Percentiles rank a stretch among this genome's conserved stretches.
Evolutionary conservation across 2,329 filamentous ascomycete genomes (phyloP).

Genomic region (Penicillium nordicum): DNA sequence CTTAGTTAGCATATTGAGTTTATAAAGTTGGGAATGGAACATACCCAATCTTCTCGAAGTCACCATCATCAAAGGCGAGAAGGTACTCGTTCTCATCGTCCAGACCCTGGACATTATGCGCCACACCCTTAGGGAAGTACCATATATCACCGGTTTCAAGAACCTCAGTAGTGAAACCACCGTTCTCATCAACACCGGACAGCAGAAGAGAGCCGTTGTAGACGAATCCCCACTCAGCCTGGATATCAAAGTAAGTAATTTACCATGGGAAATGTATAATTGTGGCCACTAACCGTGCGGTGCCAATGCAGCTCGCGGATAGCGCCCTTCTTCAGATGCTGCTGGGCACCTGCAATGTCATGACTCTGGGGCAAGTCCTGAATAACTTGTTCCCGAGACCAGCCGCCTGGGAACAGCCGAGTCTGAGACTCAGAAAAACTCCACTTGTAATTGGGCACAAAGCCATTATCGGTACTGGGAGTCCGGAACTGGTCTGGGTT

Average conservation of each 20-base stretch:
- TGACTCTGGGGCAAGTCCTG: constrained; percentile 64
- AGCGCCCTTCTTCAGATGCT: constrained; percentile 64
- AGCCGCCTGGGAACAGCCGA: constrained; percentile 60
- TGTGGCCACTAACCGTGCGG: constrained; percentile 50
- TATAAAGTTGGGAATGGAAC: constrained; percentile 11
- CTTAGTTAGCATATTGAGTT: neutral
- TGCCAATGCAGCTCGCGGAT: constrained; percentile 67
- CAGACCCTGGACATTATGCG: constrained; percentile 60
- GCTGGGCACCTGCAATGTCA: constrained; percentile 65
- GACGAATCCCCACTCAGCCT: constrained; percentile 66
- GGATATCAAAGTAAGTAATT: constrained; percentile 1
- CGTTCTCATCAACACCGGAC: constrained; percentile 61
- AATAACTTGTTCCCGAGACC: constrained; percentile 64
- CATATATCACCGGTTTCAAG: constrained; percentile 63
- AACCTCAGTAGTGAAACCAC: constrained; percentile 51
- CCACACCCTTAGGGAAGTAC: constrained; percentile 65
- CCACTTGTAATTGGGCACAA: constrained; percentile 67
- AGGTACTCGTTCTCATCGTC: constrained; percentile 66
- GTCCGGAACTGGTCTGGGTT: constrained; percentile 63
- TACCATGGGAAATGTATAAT: neutral
- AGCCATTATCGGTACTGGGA: constrained; percentile 60
- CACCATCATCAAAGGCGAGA: constrained; percentile 62
- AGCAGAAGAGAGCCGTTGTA: constrained; percentile 57
- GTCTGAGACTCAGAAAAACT: constrained; percentile 67
- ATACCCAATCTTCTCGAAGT: constrained; percentile 62